Conservation (phyloP, 352 stramenopile species). For the Globisporangium alternatum region DNA sequence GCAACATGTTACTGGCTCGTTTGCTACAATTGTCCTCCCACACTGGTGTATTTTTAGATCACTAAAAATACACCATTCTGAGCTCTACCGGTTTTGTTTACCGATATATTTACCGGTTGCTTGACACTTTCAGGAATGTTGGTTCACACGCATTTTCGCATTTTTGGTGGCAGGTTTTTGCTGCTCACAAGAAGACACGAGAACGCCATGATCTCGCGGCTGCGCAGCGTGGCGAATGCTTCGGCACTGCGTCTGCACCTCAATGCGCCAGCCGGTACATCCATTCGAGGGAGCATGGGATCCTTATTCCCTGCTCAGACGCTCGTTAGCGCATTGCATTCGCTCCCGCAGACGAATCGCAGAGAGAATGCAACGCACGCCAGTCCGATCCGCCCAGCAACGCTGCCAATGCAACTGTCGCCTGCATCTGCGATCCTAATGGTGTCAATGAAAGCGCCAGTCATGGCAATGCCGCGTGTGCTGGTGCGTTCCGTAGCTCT, state of each 20-base stretch:
- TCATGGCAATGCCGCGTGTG: neutral
- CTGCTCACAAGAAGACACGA: neutral
- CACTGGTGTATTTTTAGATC: too few species aligned
- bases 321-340: constrained; percentile 5
- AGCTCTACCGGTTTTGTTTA: too few species aligned
- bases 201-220: constrained; percentile 9
- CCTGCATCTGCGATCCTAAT: constrained; percentile 4
- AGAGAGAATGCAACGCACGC: neutral
- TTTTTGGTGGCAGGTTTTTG: too few species aligned
- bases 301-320: neutral
- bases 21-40: too few species aligned
- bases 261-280: neutral
- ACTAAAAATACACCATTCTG: too few species aligned
- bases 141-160: too few species aligned
- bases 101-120: too few species aligned
- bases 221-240: constrained; percentile 5
- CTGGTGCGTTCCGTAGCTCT: neutral
- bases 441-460: neutral
- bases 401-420: neutral
- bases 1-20: too few species aligned
- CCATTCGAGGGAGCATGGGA: neutral
- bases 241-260: neutral
- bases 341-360: neutral
- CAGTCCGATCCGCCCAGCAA: neutral
- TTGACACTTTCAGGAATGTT: too few species aligned